Evolutionary conservation across 1,284 basidiomycete species (phyloP), one percentile per base, ranked within the genome.

Genomic region (Lignosus rhinocerotis): DNA sequence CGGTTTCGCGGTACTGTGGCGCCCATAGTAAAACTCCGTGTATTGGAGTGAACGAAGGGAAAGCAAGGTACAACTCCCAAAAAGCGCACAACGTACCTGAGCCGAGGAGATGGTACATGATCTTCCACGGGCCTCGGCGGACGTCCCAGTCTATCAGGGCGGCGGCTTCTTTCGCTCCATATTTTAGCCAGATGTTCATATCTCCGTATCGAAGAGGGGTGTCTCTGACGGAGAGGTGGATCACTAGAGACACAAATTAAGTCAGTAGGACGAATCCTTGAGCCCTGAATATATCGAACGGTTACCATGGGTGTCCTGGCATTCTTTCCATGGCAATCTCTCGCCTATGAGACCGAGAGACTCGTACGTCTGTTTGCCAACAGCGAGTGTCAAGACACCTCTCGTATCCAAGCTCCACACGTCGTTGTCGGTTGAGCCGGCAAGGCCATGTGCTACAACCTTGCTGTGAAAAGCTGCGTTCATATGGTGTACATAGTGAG

Each of bases 361-460:
- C 62, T 87, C 78, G 67, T 88, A 87, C 1, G 81, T 80, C 14
- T 74, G 71, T 67, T 82, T 83, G 31, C 76, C 73, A 3, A 85
- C 75, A n/a, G 73, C 80, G 17, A 88, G 67, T 0, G 82, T 82
- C 56, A 90, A 71, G 25, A 82, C 58, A 2, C 83, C 83, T 10
- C 82, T 77, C 1, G 78, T 72, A 63, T 88, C 87, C 46, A 88
- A 74, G 65, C 83, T 85, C 88, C 88, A 90, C 1, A 75, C 77
- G 58, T 87, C 85, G 41, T 83, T 80, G 30, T 63, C 62, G 0
- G 36, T 14, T 25, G 69, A 66, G 30, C 74, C 66, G 5, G 66
- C 36, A 3, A 73, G 69, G 3, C 76, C 66, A 33, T 78, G 75
- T 2, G 69, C 70, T 0, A 68, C 46, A 10, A 56, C 39, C 16